phyloP scores from a whole-genome alignment of 2,329 filamentous ascomycete species.

The Graphilbum fragrans region DNA sequence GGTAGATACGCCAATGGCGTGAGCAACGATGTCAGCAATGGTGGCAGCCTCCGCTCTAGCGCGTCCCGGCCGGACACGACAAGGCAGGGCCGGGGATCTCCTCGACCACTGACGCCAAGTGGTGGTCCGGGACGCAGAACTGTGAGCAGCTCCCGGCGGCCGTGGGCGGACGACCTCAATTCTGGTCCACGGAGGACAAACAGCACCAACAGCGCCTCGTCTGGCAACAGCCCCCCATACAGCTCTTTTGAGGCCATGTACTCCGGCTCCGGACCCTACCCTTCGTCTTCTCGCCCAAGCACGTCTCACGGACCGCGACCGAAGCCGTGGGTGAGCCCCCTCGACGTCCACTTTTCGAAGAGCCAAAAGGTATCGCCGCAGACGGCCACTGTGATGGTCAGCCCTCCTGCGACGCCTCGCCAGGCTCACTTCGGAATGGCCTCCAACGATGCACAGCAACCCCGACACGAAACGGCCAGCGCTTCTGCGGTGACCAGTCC shows the following conservation, averaged over 20 bases:
- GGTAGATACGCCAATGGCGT: conserved; percentile 20
- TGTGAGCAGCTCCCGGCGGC: not conserved
- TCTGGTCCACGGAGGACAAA: not conserved
- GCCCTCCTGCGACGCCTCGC: not conserved
- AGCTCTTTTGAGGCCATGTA: not conserved
- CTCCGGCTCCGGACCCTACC: conserved; percentile 8
- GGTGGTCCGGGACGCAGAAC: too few species aligned
- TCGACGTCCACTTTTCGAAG: conserved; percentile 32
- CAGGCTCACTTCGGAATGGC: too few species aligned
- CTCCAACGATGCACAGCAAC: not conserved
- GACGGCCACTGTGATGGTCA: conserved; percentile 4
- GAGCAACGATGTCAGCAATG: conserved; percentile 7
- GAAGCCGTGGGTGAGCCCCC: conserved; percentile 31
- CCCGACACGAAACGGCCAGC: too few species aligned
- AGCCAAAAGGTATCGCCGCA: not conserved
- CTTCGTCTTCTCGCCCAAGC: conserved; percentile 15
- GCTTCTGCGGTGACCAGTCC: too few species aligned
- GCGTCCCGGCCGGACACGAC: conserved; percentile 27
- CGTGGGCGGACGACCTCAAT: conserved; percentile 1
- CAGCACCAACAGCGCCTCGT: conserved; percentile 1
- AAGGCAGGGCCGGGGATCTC: too few species aligned
- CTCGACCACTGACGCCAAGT: too few species aligned
- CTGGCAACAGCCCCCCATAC: not conserved
- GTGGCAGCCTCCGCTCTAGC: conserved; percentile 16
- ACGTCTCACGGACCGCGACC: conserved; percentile 22